A percentile compares a stretch with the other conserved stretches of the same genome.
Conservation (phyloP, 2,329 filamentous ascomycete species). For the Ampelomyces quisqualis region DNA sequence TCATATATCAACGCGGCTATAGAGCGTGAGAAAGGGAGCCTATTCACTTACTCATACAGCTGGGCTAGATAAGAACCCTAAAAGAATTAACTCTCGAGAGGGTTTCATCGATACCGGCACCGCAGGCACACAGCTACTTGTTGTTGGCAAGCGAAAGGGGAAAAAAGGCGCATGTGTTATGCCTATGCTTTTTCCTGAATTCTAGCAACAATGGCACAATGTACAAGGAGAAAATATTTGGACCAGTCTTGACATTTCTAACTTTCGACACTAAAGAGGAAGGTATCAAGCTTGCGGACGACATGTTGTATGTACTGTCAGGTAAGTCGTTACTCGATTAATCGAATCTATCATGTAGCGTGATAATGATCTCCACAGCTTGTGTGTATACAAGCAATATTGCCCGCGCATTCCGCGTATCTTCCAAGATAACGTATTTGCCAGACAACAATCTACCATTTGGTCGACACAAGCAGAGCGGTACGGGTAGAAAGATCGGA, state of each 20-base stretch:
- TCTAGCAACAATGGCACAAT: slow-evolving; percentile 24
- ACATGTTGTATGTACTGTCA: slow-evolving; percentile 29
- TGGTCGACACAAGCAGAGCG: slow-evolving; percentile 36
- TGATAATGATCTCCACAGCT: slow-evolving; percentile 1
- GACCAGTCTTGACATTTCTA: slow-evolving; percentile 26
- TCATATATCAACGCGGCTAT: no score
- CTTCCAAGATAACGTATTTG: slow-evolving; percentile 30
- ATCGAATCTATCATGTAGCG: no score
- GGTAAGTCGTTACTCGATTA: no score
- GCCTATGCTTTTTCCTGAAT: slow-evolving; percentile 36
- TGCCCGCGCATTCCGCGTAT: slow-evolving; percentile 18
- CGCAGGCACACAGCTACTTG: slow-evolving; percentile 28
- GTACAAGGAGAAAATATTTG: slow-evolving; percentile 36
- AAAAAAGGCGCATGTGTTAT: slow-evolving; percentile 31
- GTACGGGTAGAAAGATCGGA: slow-evolving; percentile 29
- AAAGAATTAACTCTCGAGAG: no score
- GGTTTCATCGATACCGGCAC: slow-evolving; percentile 34
- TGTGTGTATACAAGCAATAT: slow-evolving; percentile 15
- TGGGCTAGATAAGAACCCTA: no score
- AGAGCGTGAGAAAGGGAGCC: no score
- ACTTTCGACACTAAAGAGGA: slow-evolving; percentile 37
- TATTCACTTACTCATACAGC: no score
- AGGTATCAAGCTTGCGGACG: slow-evolving; percentile 31
- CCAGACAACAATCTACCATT: slow-evolving; percentile 25
- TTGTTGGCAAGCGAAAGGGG: slow-evolving; percentile 30